Percentiles rank a stretch among this genome's conserved stretches.
These are phyloP conservation scores for Rhodotorula taiwanensis DNA, from an alignment of 768 basidiomycete species.

Conservation along the genomic window DNA sequence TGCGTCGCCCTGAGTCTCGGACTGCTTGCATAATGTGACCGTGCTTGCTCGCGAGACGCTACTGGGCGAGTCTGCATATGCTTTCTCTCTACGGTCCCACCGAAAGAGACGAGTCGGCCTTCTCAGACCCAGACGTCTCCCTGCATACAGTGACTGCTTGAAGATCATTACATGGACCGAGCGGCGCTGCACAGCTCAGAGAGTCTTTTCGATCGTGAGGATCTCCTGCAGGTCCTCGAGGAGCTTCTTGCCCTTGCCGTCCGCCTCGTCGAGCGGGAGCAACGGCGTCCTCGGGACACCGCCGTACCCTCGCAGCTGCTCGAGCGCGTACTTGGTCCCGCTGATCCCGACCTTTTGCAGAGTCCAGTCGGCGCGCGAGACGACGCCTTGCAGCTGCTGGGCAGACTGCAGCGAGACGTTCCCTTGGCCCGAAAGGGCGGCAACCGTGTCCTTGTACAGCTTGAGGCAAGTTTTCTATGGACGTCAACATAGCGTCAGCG, in stretches of 20 bases:
- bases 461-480: conserved; percentile 54
- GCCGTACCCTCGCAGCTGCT: conserved; percentile 69
- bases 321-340: conserved; percentile 73
- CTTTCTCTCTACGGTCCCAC: not conserved
- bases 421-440: conserved; percentile 47
- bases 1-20: no score
- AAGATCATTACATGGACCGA: no score
- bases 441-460: conserved; percentile 47
- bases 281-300: conserved; percentile 72
- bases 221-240: conserved; percentile 57
- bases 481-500: no score
- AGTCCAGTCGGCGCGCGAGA: conserved; percentile 72
- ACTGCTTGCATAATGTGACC: no score
- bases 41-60: no score
- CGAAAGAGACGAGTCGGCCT: no score
- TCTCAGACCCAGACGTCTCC: no score
- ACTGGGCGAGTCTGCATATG: no score
- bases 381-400: conserved; percentile 67
- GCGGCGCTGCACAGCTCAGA: not conserved
- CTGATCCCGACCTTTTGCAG: conserved; percentile 68
- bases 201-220: conserved; percentile 36
- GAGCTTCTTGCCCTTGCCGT: conserved; percentile 60
- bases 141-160: no score
- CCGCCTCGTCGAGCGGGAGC: conserved; percentile 56
- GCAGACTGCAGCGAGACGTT: conserved; percentile 57